A percentile compares a stretch with the other conserved stretches of the same genome.
Evolutionary conservation across 2,329 filamentous ascomycete species (phyloP).

Genomic region (Rosellinia necatrix): DNA sequence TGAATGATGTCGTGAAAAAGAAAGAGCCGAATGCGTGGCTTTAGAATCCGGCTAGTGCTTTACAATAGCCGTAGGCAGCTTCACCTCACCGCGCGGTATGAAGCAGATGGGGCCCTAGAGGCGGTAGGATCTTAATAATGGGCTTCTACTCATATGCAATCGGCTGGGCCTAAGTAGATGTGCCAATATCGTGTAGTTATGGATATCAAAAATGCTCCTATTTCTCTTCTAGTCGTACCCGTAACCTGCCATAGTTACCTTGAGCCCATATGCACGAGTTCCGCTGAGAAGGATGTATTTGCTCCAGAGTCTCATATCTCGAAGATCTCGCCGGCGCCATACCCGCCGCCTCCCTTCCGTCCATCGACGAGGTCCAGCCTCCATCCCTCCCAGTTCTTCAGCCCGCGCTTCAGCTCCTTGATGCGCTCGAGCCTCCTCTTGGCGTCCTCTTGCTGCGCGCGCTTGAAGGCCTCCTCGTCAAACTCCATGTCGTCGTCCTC

Average conservation of each 20-base stretch:
- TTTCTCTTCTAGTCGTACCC: slow-evolving; percentile 6
- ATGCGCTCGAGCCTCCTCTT: slow-evolving; percentile 65
- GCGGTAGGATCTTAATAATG: too few relatives aligned
- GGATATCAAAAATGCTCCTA: background rate
- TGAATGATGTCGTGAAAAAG: too few relatives aligned
- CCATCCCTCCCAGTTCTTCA: slow-evolving; percentile 72
- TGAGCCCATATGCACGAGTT: too few relatives aligned
- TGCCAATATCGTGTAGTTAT: too few relatives aligned
- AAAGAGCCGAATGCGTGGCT: too few relatives aligned
- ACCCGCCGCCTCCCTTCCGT: slow-evolving; percentile 56
- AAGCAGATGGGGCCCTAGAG: too few relatives aligned
- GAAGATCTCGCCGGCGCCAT: slow-evolving; percentile 67
- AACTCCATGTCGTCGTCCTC: slow-evolving; percentile 65
- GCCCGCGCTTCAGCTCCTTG: slow-evolving; percentile 65
- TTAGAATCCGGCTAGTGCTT: too few relatives aligned
- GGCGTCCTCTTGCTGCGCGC: slow-evolving; percentile 65
- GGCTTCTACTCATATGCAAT: too few relatives aligned
- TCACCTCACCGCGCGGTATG: too few relatives aligned
- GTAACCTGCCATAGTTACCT: slow-evolving; percentile 3
- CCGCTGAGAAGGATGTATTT: background rate
- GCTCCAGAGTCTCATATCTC: slow-evolving; percentile 52
- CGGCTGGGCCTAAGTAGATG: too few relatives aligned
- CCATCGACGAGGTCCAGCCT: slow-evolving; percentile 67
- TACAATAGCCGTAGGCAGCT: too few relatives aligned
- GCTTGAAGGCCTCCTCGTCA: slow-evolving; percentile 68